Evolutionary conservation across 2,329 filamentous ascomycete genomes (phyloP).

Genomic region (Alternaria sp.): DNA sequence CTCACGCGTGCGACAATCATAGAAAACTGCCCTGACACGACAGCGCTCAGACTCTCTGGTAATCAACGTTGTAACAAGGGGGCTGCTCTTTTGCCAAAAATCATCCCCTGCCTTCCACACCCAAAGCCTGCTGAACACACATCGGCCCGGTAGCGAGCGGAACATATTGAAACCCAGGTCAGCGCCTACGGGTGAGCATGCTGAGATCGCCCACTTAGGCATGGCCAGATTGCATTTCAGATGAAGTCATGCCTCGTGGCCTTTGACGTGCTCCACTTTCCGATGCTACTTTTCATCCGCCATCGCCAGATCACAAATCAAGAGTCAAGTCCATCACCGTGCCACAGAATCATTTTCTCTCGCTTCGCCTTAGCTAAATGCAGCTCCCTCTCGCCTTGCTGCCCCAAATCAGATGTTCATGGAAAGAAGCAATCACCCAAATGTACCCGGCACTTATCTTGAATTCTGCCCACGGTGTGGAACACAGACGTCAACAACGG

Average conservation of each 20-base stretch:
- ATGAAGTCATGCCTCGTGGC: constrained; percentile 36
- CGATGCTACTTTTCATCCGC: constrained; percentile 1
- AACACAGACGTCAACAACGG: constrained; percentile 23
- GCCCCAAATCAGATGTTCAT: constrained; percentile 25
- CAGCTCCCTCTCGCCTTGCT: constrained; percentile 14
- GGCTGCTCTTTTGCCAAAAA: constrained; percentile 27
- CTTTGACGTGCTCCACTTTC: constrained; percentile 20
- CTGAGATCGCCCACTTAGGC: constrained; percentile 32
- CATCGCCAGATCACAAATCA: constrained; percentile 27
- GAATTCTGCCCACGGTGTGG: constrained; percentile 19
- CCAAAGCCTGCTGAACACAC: constrained; percentile 17
- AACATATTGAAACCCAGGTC: constrained; percentile 26
- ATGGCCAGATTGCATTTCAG: constrained; percentile 22
- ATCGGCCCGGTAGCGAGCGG: constrained; percentile 40
- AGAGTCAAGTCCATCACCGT: constrained; percentile 19
- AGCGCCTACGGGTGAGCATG: constrained; percentile 27
- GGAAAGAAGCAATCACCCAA: constrained; percentile 21
- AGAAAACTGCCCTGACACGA: constrained; percentile 25
- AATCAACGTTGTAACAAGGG: constrained; percentile 23
- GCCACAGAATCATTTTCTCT: constrained; percentile 6
- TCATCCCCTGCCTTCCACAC: constrained; percentile 1
- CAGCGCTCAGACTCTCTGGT: constrained; percentile 24
- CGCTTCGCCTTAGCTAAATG: constrained; percentile 14
- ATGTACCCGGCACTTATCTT: constrained; percentile 21
- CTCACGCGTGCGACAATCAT: constrained; percentile 29